Evolutionary conservation across 2,329 filamentous ascomycete genomes (phyloP), one percentile per base, ranked within the genome.

Genomic region (Didymella pinodella): DNA sequence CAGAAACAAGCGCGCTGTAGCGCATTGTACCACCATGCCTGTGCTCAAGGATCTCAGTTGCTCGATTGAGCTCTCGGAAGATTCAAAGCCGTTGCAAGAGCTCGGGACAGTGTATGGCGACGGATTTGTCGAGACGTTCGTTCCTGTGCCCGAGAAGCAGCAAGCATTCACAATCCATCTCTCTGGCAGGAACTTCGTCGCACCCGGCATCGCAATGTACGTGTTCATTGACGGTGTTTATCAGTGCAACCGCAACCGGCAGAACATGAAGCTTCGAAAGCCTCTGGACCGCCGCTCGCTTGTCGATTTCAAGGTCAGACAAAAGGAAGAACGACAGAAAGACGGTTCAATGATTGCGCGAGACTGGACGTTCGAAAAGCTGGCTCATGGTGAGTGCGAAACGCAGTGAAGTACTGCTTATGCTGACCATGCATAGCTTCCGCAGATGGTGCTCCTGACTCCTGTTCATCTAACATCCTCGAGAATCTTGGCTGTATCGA

Each of bases 181-280:
- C 38, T 78, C 72, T 2, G 83, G 83, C 0, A 72, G 72, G 34
- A 80, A 78, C 29, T 86, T 82, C 72, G 84, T 86, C 61, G 81
- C 81, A 1, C 77, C 81, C 25, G 84, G 84, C 0, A 70, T 86
- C 11, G 80, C 83, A 2, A 80, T 84, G 70, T 83, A 83, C 59
- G 83, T 86, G 26, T 86, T 81, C 74, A 84, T 86, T 40, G 84
- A 86, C 63, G 84, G 84, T 18, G 71, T 81, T 6, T 86, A 86
- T 61, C 84, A 86, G 65, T 84, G 82, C 72, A 86, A 86, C 59
- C 82, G 84, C 56, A 84, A 84, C 68, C 76, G 80, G 38, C 75
- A 78, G 38, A 72, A 79, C 34, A 63, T 85, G 31, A 71, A 75
- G 52, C 68, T 70, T 12, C 59, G 64, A 8, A 67, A 71, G 20